Evolutionary conservation across 495 filamentous ascomycete species (phyloP).

Genomic region (Hypoxylon lienhwacheense): DNA sequence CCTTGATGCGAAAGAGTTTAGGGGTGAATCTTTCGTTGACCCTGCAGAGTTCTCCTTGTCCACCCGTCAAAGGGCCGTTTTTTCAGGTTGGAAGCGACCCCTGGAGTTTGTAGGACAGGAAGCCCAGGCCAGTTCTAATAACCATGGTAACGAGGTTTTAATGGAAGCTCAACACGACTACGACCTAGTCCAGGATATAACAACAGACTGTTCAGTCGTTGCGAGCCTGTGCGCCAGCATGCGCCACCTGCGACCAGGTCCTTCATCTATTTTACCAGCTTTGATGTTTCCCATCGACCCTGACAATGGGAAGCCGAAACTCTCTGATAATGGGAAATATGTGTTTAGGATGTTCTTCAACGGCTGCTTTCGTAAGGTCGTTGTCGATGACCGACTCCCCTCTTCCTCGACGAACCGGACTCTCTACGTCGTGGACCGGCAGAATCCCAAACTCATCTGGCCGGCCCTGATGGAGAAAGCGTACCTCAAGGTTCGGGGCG

Average conservation of each 20-base stretch:
- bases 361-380: constrained; percentile 81
- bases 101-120: constrained; percentile 49
- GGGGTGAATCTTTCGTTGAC: constrained; percentile 30
- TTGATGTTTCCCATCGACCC: constrained; percentile 74
- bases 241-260: constrained; percentile 41
- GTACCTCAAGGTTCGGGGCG: constrained; percentile 93
- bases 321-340: constrained; percentile 84
- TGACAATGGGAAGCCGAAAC: constrained; percentile 52
- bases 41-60: constrained; percentile 61
- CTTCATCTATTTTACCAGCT: constrained; percentile 56
- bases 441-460: constrained; percentile 76
- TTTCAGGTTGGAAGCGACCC: constrained; percentile 82
- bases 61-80: constrained; percentile 64
- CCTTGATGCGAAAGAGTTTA: constrained; percentile 46
- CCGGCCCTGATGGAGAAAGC: constrained; percentile 96
- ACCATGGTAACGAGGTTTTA: constrained; percentile 41
- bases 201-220: constrained; percentile 95
- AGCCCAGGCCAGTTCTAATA: constrained; percentile 7
- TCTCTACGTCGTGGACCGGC: constrained; percentile 86
- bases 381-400: constrained; percentile 91
- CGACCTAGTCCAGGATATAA: constrained; percentile 90
- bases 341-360: constrained; percentile 93
- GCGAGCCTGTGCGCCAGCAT: constrained; percentile 87
- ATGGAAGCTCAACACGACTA: constrained; percentile 59
- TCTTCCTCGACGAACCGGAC: constrained; percentile 68